Evolutionary conservation across 2,329 filamentous ascomycete genomes (phyloP).

Genomic region (Tolypocladium tundrense): DNA sequence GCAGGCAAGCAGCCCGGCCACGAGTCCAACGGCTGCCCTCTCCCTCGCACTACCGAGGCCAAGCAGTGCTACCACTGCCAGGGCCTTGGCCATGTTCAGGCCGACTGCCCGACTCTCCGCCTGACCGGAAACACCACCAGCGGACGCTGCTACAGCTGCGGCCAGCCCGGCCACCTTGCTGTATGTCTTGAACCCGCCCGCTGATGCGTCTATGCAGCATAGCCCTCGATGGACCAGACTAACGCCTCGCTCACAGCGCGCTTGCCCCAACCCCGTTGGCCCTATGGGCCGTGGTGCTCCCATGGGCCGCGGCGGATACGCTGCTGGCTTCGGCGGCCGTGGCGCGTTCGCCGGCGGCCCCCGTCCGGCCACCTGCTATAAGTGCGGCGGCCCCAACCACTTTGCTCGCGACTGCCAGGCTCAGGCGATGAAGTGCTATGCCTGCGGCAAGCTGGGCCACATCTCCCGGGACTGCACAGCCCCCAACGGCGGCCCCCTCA

Average conservation of each 20-base stretch:
- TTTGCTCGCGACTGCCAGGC: slow-evolving; percentile 98
- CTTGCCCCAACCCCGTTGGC: slow-evolving; percentile 68
- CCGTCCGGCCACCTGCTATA: slow-evolving; percentile 62
- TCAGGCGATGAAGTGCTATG: slow-evolving; percentile 97
- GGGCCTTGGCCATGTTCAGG: slow-evolving; percentile 94
- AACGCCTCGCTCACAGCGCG: slow-evolving; percentile 41
- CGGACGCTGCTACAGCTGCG: slow-evolving; percentile 95
- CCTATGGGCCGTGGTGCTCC: slow-evolving; percentile 55
- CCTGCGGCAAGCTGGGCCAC: slow-evolving; percentile 89
- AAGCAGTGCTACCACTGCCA: slow-evolving; percentile 99
- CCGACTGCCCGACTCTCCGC: slow-evolving; percentile 93
- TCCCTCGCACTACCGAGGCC: slow-evolving; percentile 91
- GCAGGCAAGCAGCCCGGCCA: slow-evolving; percentile 81
- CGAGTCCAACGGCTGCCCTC: slow-evolving; percentile 95
- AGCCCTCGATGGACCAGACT: background rate
- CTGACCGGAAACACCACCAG: slow-evolving; percentile 72
- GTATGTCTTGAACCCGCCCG: slow-evolving; percentile 36
- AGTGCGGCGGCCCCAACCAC: slow-evolving; percentile 84
- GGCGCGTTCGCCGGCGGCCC: slow-evolving; percentile 66
- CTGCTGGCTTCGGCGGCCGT: slow-evolving; percentile 50
- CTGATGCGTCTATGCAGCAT: background rate
- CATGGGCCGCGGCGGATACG: slow-evolving; percentile 61
- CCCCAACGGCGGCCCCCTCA: slow-evolving; percentile 89
- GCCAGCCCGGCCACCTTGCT: slow-evolving; percentile 84
- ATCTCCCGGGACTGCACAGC: slow-evolving; percentile 92